These are phyloP conservation scores for Acer negundo DNA, from an alignment of 345 rosid genomes.

Conservation along the genomic window DNA sequence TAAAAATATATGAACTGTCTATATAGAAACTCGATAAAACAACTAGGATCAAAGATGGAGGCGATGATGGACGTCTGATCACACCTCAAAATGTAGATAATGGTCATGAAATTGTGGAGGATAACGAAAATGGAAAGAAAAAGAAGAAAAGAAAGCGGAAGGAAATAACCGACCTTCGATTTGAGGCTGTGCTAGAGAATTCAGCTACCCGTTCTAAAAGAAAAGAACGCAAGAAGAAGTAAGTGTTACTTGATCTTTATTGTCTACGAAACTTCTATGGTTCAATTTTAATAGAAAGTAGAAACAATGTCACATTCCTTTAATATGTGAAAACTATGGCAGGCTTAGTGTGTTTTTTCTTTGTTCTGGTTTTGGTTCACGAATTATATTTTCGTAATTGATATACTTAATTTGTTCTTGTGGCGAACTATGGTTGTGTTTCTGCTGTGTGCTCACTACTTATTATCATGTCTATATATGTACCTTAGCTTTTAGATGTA, in stretches of 20 bases:
- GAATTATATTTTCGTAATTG: not conserved
- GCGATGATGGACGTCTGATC: slow-evolving; percentile 18
- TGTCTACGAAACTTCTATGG: not conserved
- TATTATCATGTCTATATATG: not conserved
- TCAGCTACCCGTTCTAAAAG: slow-evolving; percentile 45
- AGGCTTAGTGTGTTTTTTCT: no score
- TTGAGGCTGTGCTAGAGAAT: slow-evolving; percentile 40
- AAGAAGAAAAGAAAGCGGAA: slow-evolving; percentile 74
- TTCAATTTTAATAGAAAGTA: no score
- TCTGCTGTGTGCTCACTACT: not conserved
- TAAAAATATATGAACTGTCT: not conserved
- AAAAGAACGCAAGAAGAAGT: slow-evolving; percentile 73
- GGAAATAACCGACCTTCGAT: slow-evolving; percentile 66
- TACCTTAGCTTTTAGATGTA: not conserved
- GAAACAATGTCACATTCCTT: no score
- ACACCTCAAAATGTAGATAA: slow-evolving; percentile 24
- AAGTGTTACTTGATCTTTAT: slow-evolving; percentile 15
- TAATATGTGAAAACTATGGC: not conserved
- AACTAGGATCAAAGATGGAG: slow-evolving; percentile 23
- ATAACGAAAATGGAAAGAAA: slow-evolving; percentile 39
- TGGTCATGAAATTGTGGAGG: slow-evolving; percentile 28
- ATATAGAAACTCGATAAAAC: slow-evolving; percentile 31
- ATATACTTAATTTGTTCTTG: not conserved
- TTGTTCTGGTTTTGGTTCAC: not conserved
- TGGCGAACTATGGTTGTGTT: not conserved